Evolutionary conservation across 208 protist genomes (phyloP).

Genomic region (Balamuthia mandrillaris): DNA sequence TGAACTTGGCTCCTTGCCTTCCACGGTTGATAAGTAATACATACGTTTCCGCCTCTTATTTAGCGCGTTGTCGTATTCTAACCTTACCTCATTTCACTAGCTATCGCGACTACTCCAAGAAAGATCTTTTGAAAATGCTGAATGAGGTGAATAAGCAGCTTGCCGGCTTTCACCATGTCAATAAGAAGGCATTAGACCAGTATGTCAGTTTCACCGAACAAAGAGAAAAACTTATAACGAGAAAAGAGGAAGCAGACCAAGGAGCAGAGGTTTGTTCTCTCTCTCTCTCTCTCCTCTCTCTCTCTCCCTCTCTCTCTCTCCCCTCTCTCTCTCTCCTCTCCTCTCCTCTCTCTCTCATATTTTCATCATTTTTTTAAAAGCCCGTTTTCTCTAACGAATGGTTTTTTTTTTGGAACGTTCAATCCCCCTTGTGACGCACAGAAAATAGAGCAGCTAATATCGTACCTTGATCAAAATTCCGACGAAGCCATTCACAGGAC

Average conservation of each 20-base stretch:
- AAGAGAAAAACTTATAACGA: conserved; percentile 74
- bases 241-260: conserved; percentile 78
- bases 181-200: conserved; percentile 98
- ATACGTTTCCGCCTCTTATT: no score
- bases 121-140: neutral
- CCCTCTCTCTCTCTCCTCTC: neutral
- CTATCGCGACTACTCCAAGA: neutral
- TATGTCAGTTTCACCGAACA: conserved; percentile 85
- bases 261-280: conserved; percentile 70
- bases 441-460: neutral
- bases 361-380: no score
- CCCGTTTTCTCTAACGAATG: no score
- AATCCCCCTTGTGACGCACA: no score
- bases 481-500: conserved; percentile 93
- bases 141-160: conserved; percentile 70
- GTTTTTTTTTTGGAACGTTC: no score
- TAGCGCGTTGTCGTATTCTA: no score
- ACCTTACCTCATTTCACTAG: neutral
- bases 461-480: conserved; percentile 68
- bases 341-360: no score
- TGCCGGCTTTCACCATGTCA: conserved; percentile 90
- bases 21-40: conserved; percentile 38
- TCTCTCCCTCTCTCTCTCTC: neutral
- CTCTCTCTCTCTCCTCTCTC: neutral
- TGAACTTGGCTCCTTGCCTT: conserved; percentile 82